A percentile compares a stretch with the other conserved stretches of the same genome.
phyloP scores from a whole-genome alignment of 2,329 filamentous ascomycete genomes.

The Neoscytalidium dimidiatum region DNA sequence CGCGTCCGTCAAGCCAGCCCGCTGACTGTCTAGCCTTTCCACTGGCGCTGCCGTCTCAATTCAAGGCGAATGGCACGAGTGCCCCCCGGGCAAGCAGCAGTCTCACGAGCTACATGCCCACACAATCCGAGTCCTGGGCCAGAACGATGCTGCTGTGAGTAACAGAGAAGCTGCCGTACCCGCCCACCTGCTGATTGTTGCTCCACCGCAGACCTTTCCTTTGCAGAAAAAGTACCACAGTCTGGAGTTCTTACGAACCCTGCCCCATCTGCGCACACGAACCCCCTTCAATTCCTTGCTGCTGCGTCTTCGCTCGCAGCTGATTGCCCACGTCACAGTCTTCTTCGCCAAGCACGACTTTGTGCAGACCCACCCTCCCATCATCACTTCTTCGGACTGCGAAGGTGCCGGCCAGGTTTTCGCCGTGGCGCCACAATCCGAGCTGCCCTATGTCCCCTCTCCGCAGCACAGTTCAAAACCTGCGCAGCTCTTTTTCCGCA shows the following conservation, averaged over 20 bases:
- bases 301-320: slow-evolving; percentile 79
- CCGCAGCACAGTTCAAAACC: slow-evolving; percentile 8
- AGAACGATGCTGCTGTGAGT: slow-evolving; percentile 76
- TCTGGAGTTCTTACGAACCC: slow-evolving; percentile 80
- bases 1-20: not conserved
- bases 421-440: slow-evolving; percentile 53
- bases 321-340: slow-evolving; percentile 69
- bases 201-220: slow-evolving; percentile 69
- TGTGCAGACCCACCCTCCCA: slow-evolving; percentile 84
- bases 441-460: slow-evolving; percentile 21
- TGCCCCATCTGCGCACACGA: slow-evolving; percentile 84
- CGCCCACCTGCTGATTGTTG: slow-evolving; percentile 21
- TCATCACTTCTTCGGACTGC: slow-evolving; percentile 96
- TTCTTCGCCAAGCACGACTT: slow-evolving; percentile 75
- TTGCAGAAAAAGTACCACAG: slow-evolving; percentile 97
- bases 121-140: slow-evolving; percentile 69
- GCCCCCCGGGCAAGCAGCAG: slow-evolving; percentile 66
- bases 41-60: slow-evolving; percentile 80
- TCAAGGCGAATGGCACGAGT: slow-evolving; percentile 74
- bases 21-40: slow-evolving; percentile 61
- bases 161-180: slow-evolving; percentile 23
- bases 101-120: slow-evolving; percentile 79
- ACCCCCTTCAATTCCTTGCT: slow-evolving; percentile 79
- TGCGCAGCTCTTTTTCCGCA: slow-evolving; percentile 70
- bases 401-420: slow-evolving; percentile 97